Evolutionary conservation across 805 yeast genomes (phyloP).

Genomic region (Isabelozyma heimii): DNA sequence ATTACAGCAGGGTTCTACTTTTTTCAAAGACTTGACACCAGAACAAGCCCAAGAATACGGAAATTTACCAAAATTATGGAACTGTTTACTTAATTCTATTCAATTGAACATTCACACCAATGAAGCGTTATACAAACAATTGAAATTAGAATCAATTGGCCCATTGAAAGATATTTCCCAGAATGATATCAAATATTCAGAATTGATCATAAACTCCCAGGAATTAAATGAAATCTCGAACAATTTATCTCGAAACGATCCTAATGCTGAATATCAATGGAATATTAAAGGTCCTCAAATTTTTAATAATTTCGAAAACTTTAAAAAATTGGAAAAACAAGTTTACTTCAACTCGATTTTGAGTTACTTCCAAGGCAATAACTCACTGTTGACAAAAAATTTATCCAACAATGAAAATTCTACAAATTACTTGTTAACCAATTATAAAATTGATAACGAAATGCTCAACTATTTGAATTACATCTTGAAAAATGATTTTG

Average conservation of each 20-base stretch:
- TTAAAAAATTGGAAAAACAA: conserved; percentile 61
- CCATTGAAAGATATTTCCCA: conserved; percentile 54
- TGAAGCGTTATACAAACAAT: conserved; percentile 42
- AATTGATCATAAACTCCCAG: conserved; percentile 48
- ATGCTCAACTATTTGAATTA: conserved; percentile 36
- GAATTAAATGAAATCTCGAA: conserved; percentile 39
- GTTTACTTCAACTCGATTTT: conserved; percentile 61
- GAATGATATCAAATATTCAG: conserved; percentile 54
- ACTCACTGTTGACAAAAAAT: conserved; percentile 19
- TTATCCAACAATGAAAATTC: conserved; percentile 54
- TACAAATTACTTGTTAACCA: conserved; percentile 58
- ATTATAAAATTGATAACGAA: conserved; percentile 35
- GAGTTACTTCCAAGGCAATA: conserved; percentile 47
- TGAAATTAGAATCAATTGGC: conserved; percentile 54
- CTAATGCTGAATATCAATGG: conserved; percentile 60
- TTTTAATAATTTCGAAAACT: conserved; percentile 69
- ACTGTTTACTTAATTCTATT: conserved; percentile 48
- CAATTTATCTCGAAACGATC: conserved; percentile 12
- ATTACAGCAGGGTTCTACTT: conserved; percentile 37
- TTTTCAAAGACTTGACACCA: conserved; percentile 12
- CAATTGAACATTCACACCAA: conserved; percentile 49
- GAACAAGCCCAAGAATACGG: conserved; percentile 34
- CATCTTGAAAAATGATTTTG: conserved; percentile 20
- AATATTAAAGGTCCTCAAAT: conserved; percentile 73
- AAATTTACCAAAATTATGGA: conserved; percentile 41